Evolutionary conservation across 129 eudicot species (phyloP), one percentile per base, ranked within the genome.

Genomic region (Gnaphalium uliginosum): DNA sequence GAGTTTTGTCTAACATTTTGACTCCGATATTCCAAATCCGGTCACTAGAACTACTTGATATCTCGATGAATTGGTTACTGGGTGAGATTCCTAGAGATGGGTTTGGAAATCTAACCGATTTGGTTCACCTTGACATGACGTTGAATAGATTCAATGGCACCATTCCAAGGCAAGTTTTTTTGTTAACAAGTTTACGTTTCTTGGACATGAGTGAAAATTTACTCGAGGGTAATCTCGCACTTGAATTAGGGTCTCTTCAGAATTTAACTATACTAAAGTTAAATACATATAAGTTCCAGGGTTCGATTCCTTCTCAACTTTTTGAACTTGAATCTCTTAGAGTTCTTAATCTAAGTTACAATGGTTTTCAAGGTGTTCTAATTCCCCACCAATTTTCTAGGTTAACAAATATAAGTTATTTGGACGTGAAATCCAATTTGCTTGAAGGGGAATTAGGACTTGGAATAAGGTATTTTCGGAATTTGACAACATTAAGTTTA

Each of bases 61-160:
- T 86, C 13, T 78, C 84, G 15, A 8, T 0, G 1, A 83, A 81
- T 53, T 1, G 0, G 1, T 59, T 83, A 1, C 24, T 3, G 46
- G 87, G 84, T 0, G 30, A 48, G 19, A 81, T 83, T 18, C 56
- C 76, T 0, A 48, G 76, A 2, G 30, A 51, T 2, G 87, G 87
- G 41, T 73, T 86, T 74, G 73, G 76, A 0, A 83, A 83, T 64
- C 76, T 86, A 27, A 80, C 76, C 26, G 68, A 83, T n/a, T 80
- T 86, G 6, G 53, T 69, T 21, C 60, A 76, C 24, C 90, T 86
- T 23, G 83, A 86, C 50, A 54, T 83, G 85, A 1, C 4, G 26
- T 4, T 1, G 7, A 86, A 86, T 62, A 64, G 24, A 3, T 80
- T 86, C 14, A 63, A 29, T 27, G 87, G 87, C 35, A 51, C 71